phyloP scores from a whole-genome alignment of 768 basidiomycete genomes.

The Boletus rex-veris region DNA sequence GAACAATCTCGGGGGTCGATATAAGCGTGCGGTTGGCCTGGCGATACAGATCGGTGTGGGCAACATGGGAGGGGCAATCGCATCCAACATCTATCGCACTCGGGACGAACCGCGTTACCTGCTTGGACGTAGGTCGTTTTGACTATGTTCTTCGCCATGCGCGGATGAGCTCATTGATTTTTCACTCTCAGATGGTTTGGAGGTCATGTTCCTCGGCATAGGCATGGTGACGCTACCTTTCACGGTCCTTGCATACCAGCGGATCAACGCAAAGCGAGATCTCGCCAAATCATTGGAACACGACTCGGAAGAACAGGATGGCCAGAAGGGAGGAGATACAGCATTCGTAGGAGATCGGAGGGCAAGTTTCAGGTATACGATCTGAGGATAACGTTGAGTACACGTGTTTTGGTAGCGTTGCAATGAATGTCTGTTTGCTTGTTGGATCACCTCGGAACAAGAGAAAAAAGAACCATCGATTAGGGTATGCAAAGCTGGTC shows the following conservation, averaged over 20 bases:
- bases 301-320: not conserved
- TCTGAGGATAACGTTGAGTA: not conserved
- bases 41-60: constrained; percentile 2
- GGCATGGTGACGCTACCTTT: not conserved
- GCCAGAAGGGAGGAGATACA: not conserved
- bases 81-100: not conserved
- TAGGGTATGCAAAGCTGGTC: too few relatives aligned
- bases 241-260: not conserved
- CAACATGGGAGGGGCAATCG: not conserved
- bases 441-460: too few relatives aligned
- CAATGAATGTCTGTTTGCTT: too few relatives aligned
- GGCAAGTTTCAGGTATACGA: not conserved
- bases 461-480: too few relatives aligned
- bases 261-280: not conserved
- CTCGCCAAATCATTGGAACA: not conserved
- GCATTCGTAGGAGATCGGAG: not conserved
- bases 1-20: not conserved
- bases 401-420: too few relatives aligned
- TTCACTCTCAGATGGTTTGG: not conserved
- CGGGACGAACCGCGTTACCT: not conserved
- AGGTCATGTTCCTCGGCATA: not conserved
- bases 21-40: not conserved
- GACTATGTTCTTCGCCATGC: not conserved
- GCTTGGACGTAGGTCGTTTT: not conserved
- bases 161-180: not conserved